Conservation (phyloP, 495 filamentous ascomycete genomes). For the Hypoxylon lienhwacheense region DNA sequence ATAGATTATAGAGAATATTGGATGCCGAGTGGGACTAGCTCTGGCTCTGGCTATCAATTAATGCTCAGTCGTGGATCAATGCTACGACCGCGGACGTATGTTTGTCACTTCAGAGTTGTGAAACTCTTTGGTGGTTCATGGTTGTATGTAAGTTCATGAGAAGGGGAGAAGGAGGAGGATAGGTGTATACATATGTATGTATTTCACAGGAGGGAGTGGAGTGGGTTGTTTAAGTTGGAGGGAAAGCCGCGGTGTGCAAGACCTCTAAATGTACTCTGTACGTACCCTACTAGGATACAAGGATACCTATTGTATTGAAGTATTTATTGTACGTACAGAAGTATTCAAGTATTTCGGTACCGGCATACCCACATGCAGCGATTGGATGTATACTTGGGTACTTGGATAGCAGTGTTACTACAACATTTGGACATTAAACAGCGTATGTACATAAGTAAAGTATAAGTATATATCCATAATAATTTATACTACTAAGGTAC, state of each 20-base stretch:
- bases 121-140: constrained; percentile 29
- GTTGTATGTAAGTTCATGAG: constrained; percentile 25
- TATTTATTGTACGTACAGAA: background rate
- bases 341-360: background rate
- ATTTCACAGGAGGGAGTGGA: constrained; percentile 39
- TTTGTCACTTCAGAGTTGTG: constrained; percentile 25
- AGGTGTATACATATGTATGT: constrained; percentile 40
- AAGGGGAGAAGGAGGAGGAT: constrained; percentile 24
- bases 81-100: constrained; percentile 22
- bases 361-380: constrained; percentile 8
- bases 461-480: no score
- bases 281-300: constrained; percentile 10
- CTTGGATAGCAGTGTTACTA: no score
- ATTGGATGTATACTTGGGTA: no score
- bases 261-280: constrained; percentile 28
- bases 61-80: constrained; percentile 32
- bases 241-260: constrained; percentile 40
- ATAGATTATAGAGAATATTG: constrained; percentile 22
- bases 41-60: constrained; percentile 16
- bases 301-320: background rate
- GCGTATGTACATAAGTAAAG: constrained; percentile 9
- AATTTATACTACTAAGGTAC: constrained; percentile 7
- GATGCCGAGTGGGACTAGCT: background rate
- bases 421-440: no score
- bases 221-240: constrained; percentile 31